A percentile compares a stretch with the other conserved stretches of the same genome.
These are phyloP conservation scores for Plasmodium vinckei DNA, from an alignment of 169 alveolate genomes.

Conservation along the genomic window DNA sequence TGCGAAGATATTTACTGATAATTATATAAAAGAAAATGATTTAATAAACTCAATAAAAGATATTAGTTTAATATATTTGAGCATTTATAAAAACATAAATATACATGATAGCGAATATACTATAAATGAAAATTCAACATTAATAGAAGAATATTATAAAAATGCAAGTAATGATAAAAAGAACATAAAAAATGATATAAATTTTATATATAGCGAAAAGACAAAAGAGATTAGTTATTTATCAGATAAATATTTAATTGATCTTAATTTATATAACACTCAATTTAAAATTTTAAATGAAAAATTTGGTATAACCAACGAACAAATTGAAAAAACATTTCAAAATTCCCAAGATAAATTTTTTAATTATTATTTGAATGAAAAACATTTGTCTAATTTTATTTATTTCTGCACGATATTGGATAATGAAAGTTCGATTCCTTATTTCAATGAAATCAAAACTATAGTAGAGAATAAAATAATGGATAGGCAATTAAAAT, in stretches of 20 bases:
- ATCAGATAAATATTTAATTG: slow-evolving; percentile 38
- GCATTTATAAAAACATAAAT: slow-evolving; percentile 23
- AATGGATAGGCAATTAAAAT: slow-evolving; percentile 15
- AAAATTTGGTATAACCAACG: slow-evolving; percentile 40
- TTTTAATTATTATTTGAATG: slow-evolving; percentile 71
- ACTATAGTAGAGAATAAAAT: slow-evolving; percentile 23
- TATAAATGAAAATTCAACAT: slow-evolving; percentile 24
- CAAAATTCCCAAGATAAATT: slow-evolving; percentile 25
- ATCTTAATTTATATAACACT: slow-evolving; percentile 10
- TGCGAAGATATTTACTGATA: slow-evolving; percentile 41
- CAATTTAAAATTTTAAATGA: slow-evolving; percentile 49
- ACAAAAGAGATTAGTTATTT: slow-evolving; percentile 54
- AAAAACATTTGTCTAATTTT: slow-evolving; percentile 62
- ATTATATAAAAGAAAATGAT: slow-evolving; percentile 27
- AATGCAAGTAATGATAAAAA: slow-evolving; percentile 11
- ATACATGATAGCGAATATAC: slow-evolving; percentile 38
- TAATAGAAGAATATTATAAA: slow-evolving; percentile 57
- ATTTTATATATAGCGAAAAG: slow-evolving; percentile 49
- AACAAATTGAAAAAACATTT: slow-evolving; percentile 48
- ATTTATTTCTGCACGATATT: slow-evolving; percentile 36
- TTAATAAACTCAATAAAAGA: slow-evolving; percentile 31
- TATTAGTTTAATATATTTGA: slow-evolving; percentile 37
- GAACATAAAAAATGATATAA: slow-evolving; percentile 30
- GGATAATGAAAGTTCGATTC: slow-evolving; percentile 20
- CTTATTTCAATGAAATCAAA: slow-evolving; percentile 43